phyloP scores from a whole-genome alignment of 2,329 filamentous ascomycete genomes.

The Verticillium albo-atrum region DNA sequence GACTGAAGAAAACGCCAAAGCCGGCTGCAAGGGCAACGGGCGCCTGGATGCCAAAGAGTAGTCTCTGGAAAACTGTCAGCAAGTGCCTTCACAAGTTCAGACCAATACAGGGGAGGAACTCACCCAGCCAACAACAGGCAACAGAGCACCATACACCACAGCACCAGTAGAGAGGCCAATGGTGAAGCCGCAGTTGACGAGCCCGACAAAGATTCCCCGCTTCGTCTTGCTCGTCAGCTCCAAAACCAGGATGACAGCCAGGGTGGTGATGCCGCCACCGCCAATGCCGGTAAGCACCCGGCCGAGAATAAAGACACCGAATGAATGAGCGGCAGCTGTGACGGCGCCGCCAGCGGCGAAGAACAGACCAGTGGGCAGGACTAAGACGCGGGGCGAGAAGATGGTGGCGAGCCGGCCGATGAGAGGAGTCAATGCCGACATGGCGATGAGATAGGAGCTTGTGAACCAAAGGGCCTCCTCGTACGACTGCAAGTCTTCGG shows the following conservation, averaged over 20 bases:
- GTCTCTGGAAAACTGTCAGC: conserved; percentile 41
- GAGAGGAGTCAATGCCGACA: conserved; percentile 63
- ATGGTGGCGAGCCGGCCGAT: conserved; percentile 69
- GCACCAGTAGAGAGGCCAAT: conserved; percentile 67
- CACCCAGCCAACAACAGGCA: conserved; percentile 67
- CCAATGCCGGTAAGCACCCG: conserved; percentile 65
- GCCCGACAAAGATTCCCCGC: conserved; percentile 68
- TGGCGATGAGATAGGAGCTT: conserved; percentile 63
- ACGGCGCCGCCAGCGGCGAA: conserved; percentile 60
- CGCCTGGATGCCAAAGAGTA: conserved; percentile 69
- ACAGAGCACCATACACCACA: conserved; percentile 62
- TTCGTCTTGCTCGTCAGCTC: conserved; percentile 64
- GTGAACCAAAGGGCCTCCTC: conserved; percentile 76
- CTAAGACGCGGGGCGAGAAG: conserved; percentile 64
- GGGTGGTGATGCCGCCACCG: conserved; percentile 66
- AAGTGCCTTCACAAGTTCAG: no score
- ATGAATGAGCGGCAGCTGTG: conserved; percentile 55
- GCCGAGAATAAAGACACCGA: conserved; percentile 63
- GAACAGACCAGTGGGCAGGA: conserved; percentile 54
- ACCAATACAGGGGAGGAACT: no score
- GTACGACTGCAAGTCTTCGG: conserved; percentile 69
- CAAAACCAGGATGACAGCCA: conserved; percentile 72
- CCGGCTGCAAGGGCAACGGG: conserved; percentile 60
- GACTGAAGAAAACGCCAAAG: conserved; percentile 56
- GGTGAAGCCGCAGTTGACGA: conserved; percentile 70